Conservation (phyloP, 768 basidiomycete genomes). For the Hygrocybe punicea region DNA sequence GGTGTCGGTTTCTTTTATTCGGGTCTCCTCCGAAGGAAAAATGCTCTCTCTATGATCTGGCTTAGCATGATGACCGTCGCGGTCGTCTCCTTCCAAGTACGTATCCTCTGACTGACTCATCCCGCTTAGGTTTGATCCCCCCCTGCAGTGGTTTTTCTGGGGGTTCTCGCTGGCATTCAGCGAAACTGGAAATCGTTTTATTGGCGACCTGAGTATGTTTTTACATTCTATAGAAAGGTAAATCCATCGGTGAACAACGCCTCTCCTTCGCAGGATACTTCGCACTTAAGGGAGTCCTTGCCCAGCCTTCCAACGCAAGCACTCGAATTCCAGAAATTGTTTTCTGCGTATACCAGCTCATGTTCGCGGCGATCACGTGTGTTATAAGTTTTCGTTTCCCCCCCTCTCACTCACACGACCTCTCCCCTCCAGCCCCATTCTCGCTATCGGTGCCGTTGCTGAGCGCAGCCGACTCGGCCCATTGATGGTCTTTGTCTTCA, state of each 20-base stretch:
- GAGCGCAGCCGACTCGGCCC: conserved; percentile 87
- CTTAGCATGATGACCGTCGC: conserved; percentile 73
- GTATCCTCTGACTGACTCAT: conserved; percentile 22
- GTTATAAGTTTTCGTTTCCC: conserved; percentile 21
- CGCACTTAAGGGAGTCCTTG: conserved; percentile 73
- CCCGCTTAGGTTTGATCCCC: background rate
- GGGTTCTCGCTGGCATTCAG: conserved; percentile 91
- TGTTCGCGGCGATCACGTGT: conserved; percentile 88
- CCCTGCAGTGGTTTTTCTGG: conserved; percentile 90
- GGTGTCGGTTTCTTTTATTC: conserved; percentile 89
- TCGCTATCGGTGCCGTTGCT: conserved; percentile 89
- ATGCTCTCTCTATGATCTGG: conserved; percentile 88
- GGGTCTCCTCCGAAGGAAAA: conserved; percentile 87
- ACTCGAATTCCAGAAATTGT: conserved; percentile 66
- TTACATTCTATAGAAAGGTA: background rate
- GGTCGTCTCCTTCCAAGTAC: conserved; percentile 80
- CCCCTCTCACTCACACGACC: background rate
- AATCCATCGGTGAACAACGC: background rate
- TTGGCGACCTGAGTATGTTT: conserved; percentile 75
- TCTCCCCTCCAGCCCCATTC: conserved; percentile 57
- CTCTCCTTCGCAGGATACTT: conserved; percentile 59
- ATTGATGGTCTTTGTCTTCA: conserved; percentile 82
- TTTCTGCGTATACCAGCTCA: conserved; percentile 83
- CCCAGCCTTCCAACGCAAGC: conserved; percentile 70
- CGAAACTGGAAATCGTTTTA: conserved; percentile 67